Evolutionary conservation across 1,139 yeast species (phyloP), one percentile per base, ranked within the genome.

Genomic region (Yamadazyma blattariae): DNA sequence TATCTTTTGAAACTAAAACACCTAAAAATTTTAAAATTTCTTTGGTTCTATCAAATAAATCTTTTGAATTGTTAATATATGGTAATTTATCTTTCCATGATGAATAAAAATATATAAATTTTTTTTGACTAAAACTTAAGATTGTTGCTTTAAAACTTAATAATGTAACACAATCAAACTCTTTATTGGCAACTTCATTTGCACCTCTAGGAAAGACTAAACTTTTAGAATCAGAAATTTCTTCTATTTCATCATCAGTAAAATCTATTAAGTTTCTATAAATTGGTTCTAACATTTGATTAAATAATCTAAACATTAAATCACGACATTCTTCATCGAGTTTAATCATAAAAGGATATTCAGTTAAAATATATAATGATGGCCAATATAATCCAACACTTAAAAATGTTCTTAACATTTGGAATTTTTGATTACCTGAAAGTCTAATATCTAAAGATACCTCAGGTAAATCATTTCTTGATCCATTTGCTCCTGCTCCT

Each of bases 311-410:
- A 44, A 61, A 65, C 21, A 85, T 59, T 22, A 77, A 56, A n/a
- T 57, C 62, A 0, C 77, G 65, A 7, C 82, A 55, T 10, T 72
- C 78, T 1, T 70, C 69, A 43, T 78, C 80, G 1, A 82, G 63
- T 30, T 72, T 63, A 1, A 82, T 77, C 32, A 88, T 57, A 41
- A 67, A 77, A 7, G 96, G 95, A 48, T 76, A 77, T 40, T 72
- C 71, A 2, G 79, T 62, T 5, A 89, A 61, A 3, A 88, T 65
- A 47, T 61, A 78, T 5, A 85, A 45, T 0, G 88, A 66, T 2
- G 92, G 89, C 56, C 77, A 67, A 33, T 81, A 67, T 31, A 83
- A 61, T 0, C 95, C 94, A 40, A 72, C 74, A 0, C 76, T 59
- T n/a, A 88, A 56, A 28, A 82, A 64, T 6, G 71, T 63, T 42